These are phyloP conservation scores for Xylaria longipes DNA, from an alignment of 495 filamentous ascomycete species.

Conservation along the genomic window DNA sequence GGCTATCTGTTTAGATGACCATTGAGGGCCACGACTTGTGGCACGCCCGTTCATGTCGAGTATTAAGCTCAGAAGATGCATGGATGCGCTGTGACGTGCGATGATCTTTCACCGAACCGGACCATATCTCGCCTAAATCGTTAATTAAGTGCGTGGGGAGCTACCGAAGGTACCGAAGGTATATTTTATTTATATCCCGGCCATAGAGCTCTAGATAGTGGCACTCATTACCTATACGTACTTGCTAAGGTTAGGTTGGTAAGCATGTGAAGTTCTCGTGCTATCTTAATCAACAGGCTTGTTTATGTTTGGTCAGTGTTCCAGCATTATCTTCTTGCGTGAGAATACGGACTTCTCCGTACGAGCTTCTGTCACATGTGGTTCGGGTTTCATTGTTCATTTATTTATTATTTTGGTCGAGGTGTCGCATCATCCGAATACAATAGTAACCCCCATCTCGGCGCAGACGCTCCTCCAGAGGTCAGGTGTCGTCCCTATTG, in stretches of 20 bases:
- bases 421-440: constrained; percentile 54
- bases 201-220: neutral
- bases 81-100: constrained; percentile 5
- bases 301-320: neutral
- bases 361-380: neutral
- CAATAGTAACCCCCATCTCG: constrained; percentile 59
- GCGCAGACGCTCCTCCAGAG: constrained; percentile 58
- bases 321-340: neutral
- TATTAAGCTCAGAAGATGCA: neutral
- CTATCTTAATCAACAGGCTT: neutral
- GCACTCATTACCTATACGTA: no score
- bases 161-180: no score
- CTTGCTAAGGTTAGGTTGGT: neutral
- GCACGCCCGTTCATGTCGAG: neutral
- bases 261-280: neutral
- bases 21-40: neutral
- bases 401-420: neutral
- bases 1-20: neutral
- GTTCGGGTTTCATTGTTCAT: neutral
- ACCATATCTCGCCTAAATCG: neutral
- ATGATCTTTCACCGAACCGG: neutral
- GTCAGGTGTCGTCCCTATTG: constrained; percentile 30
- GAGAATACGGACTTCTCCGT: neutral
- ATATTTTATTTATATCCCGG: constrained; percentile 1
- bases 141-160: constrained; percentile 1